Base-by-base conservation (phyloP, 768 basidiomycete species). In the Exidia glandulosa region DNA sequence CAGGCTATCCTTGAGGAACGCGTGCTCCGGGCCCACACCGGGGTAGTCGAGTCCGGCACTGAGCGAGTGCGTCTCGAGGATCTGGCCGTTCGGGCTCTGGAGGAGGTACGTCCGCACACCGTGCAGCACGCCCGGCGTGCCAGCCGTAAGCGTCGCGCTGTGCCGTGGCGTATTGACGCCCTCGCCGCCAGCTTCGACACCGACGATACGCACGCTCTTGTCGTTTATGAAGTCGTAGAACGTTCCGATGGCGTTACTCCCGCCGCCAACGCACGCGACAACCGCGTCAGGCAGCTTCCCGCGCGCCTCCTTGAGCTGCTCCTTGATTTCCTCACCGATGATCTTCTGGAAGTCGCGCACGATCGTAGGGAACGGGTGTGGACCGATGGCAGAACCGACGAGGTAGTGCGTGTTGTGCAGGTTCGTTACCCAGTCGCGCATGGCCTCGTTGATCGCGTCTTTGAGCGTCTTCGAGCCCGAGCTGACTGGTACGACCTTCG, bases 381-480 rank as follows among this genome's bases (percentile, higher is more conserved):
- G 96, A 14, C 96, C 96, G 64, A 99, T 97, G 47, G 85, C 92
- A 16, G 94, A 97, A 32, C 96, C 96, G 63, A 99, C 91, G 64
- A 97, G 84, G 74, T 97, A 99, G 74, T 98, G 94, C 1, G 95
- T 98, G 4, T 78, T 91, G 13, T 91, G 77, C 32, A 99, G 81
- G 71, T 97, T 94, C 32, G 94, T 94, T 12, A 98, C 96, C 96
- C 96, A 98, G 73, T 97, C 94, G 47, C 96, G 86, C 81, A 98
- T 83, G 4, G 96, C 95, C 64, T 97, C 95, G 75, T 97, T 99
- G 64, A 98, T 93, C 30, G 96, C 95, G 67, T 98, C 96, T 74
- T 99, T 99, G 64, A 99, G 77, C 4, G 95, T 98, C 68, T 88
- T 83, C 27, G 95, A 92, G 27, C 96, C 96, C 3, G 94, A 94